Conservation (phyloP, 2,329 filamentous ascomycete genomes). For the Calonectria leucothoes region DNA sequence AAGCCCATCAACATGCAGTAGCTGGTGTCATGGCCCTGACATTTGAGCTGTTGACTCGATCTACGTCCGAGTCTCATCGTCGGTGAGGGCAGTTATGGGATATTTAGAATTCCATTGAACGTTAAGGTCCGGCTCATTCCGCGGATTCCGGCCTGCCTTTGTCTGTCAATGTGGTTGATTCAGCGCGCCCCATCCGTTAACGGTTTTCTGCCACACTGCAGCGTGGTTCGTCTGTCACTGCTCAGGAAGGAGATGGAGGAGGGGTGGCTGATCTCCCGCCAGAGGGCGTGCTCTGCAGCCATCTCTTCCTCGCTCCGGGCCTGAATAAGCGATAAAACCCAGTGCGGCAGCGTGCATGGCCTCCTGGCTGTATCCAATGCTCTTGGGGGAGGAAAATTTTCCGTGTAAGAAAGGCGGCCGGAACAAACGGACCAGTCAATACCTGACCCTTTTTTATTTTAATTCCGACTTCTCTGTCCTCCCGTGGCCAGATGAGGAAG, state of each 20-base stretch:
- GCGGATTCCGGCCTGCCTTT: neutral
- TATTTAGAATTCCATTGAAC: neutral
- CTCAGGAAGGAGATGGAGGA: conserved; percentile 17
- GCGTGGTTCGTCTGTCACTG: neutral
- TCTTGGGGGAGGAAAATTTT: neutral
- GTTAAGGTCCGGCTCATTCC: conserved; percentile 5
- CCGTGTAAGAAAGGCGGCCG: neutral
- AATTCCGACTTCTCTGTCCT: neutral
- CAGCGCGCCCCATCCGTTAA: neutral
- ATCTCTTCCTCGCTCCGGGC: neutral
- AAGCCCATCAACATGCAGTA: conserved; percentile 32
- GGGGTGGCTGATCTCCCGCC: conserved; percentile 35
- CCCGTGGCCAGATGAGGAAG: neutral
- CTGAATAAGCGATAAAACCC: conserved; percentile 14
- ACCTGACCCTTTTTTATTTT: neutral
- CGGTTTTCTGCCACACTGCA: neutral
- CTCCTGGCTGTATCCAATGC: neutral
- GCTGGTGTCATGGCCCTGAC: conserved; percentile 29
- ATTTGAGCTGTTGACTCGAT: conserved; percentile 29
- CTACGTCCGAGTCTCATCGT: conserved; percentile 21
- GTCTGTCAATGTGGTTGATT: neutral
- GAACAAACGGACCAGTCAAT: neutral
- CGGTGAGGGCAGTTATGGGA: conserved; percentile 14
- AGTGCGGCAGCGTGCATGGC: neutral
- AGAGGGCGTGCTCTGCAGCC: conserved; percentile 12